Evolutionary conservation across 805 yeast species (phyloP), one percentile per base, ranked within the genome.

Genomic region (Kodamaea leandrae): DNA sequence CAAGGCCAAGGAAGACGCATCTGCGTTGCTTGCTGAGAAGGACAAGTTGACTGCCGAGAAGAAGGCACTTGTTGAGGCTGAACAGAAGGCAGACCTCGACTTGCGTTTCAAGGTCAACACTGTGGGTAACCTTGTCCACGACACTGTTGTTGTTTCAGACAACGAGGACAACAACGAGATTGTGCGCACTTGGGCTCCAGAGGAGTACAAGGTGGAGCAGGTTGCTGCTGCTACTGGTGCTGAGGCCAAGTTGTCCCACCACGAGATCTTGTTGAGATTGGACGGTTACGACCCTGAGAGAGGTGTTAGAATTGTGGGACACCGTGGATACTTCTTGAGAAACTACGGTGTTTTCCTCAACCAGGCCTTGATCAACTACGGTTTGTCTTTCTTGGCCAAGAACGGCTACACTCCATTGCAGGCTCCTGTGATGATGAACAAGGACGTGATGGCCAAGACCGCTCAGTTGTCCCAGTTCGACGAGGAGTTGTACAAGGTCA

Each of bases 341-440:
- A 83, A 84, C 64, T 86, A 80, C 57, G 99, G 99, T 72, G 99
- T 93, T 36, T 93, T 90, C 72, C 78, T 93, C 66, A 93, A 93
- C 77, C 98, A 93, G 74, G 99, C 99, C 32, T 76, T 93, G 65
- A 93, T 93, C 66, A 93, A 90, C 78, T 91, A 90, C 61, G 99
- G 99, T 54, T 78, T 93, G 61, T 74, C 77, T 46, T 90, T 88
- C 70, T 77, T 93, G 64, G 78, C 86, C 49, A 70, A 78, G 56
- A 79, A 82, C 54, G 89, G 82, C 38, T 93, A 88, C 74, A 74
- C 75, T 41, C 96, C 98, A 49, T 76, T 93, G 66, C 99, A 93
- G 74, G 95, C 99, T 12, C 99, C 99, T 44, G 96, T 91, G 33
- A 93, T 93, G 99, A 88, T 93, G 96, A 93, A 93, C 81, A 93